Evolutionary conservation across 192 early-diverging fungal genomes (phyloP).

Genomic region (Backusella luteola): DNA sequence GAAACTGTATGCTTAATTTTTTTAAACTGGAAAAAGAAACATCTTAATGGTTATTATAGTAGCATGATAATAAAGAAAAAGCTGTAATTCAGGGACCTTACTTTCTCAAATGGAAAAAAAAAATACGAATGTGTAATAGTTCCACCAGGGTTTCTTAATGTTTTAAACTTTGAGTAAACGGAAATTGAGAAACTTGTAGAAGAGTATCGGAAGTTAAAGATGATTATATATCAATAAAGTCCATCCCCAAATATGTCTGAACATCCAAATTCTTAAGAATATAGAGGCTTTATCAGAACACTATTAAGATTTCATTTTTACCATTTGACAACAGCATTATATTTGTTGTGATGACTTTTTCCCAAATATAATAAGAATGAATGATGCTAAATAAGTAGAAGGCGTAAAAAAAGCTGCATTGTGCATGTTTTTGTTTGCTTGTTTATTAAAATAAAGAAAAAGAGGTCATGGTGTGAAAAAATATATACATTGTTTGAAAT

Average conservation of each 20-base stretch:
- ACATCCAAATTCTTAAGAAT: not conserved
- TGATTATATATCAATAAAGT: not conserved
- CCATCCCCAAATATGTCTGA: too few relatives aligned
- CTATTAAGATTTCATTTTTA: not conserved
- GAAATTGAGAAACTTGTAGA: not conserved
- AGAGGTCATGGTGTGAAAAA: not conserved
- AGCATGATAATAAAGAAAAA: too few relatives aligned
- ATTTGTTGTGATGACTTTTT: not conserved
- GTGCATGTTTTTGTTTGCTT: not conserved
- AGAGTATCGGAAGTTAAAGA: not conserved
- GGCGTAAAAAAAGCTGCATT: not conserved
- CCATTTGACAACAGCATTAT: not conserved
- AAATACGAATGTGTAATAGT: not conserved
- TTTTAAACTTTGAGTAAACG: not conserved
- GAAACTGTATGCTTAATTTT: not conserved
- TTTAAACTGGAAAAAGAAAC: not conserved
- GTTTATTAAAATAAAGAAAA: not conserved
- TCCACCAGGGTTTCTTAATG: not conserved
- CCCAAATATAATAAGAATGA: not conserved
- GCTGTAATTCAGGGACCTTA: not conserved
- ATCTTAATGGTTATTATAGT: too few relatives aligned
- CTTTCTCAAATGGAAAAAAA: not conserved
- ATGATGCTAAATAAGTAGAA: not conserved
- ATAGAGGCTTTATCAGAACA: not conserved
- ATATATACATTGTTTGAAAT: constrained; percentile 1